Conservation (phyloP, 768 basidiomycete species). For the Tulasnella sp. region DNA sequence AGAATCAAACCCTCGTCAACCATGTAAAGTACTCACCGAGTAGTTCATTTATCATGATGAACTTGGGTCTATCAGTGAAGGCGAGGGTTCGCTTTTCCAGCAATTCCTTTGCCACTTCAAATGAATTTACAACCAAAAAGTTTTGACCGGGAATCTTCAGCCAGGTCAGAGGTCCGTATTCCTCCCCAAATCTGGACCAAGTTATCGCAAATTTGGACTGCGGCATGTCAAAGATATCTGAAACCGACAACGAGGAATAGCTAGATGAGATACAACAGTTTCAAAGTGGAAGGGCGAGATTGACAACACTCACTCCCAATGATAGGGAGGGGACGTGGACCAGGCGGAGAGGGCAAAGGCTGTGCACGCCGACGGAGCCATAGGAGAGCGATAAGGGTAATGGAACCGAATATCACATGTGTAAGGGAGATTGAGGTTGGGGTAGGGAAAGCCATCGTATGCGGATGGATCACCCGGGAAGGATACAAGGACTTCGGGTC, state of each 20-base stretch:
- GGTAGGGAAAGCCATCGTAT: neutral
- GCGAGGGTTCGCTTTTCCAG: neutral
- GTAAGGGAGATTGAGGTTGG: neutral
- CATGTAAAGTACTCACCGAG: neutral
- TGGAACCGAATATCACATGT: neutral
- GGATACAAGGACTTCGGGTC: neutral
- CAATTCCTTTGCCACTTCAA: neutral
- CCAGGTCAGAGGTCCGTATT: conserved; percentile 7
- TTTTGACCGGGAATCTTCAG: neutral
- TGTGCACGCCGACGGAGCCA: neutral
- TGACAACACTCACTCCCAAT: neutral
- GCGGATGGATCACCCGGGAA: neutral
- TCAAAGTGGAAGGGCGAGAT: neutral
- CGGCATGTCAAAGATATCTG: conserved; percentile 2
- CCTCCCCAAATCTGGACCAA: neutral
- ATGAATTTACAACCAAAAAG: neutral
- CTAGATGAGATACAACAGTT: neutral
- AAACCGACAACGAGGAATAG: neutral
- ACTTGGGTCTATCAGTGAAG: neutral
- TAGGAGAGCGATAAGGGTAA: neutral
- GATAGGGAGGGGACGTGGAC: neutral
- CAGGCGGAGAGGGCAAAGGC: neutral
- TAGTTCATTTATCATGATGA: neutral
- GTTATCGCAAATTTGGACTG: neutral
- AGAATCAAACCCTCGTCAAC: neutral